Evolutionary conservation across 2,329 filamentous ascomycete species (phyloP), one percentile per base, ranked within the genome.

Genomic region (Alternaria gaisen): DNA sequence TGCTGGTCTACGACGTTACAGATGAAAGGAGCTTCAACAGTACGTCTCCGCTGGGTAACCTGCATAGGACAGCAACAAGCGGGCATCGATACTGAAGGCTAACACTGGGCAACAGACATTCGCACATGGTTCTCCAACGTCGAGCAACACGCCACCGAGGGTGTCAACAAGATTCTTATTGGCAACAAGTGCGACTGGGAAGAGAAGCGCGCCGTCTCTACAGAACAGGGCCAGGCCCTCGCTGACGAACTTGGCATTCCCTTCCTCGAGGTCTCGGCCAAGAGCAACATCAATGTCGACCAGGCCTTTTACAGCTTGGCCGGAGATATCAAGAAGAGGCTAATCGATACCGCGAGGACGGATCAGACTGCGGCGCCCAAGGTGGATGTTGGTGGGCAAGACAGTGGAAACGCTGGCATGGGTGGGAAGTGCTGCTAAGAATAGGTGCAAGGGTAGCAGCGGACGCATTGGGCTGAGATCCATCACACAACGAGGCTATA

Each of bases 161-260:
- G 95, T 75, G 95, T 99, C 78, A 97, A 98, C 88, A 99, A 98
- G 86, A 98, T 99, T 78, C 88, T 99, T 69, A 97, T 99, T 71
- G 95, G 95, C 79, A 99, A 99, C 87, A 99, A 99, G 84, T 99
- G 95, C 83, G 95, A 99, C 82, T 98, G 95, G 95, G 95, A 98
- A 82, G 95, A 99, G 83, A 98, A 98, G 87, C 91, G 95, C 71
- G 93, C 92, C 56, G 91, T 99, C 42, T 93, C 92, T 51, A 97
- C 91, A 61, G 94, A 97, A 80, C 91, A 93, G 77, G 95, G 95
- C 72, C 94, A 99, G 81, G 90, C 90, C 68, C 88, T 99, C 58
- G 95, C 95, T 61, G 91, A 97, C 82, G 95, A 98, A 82, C 90
- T 99, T 63, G 93, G 94, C 76, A 97, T 99, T 68, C 94, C 95